Evolutionary conservation across 257 asterid genomes (phyloP).

Genomic region (Knoxia roxburghii): DNA sequence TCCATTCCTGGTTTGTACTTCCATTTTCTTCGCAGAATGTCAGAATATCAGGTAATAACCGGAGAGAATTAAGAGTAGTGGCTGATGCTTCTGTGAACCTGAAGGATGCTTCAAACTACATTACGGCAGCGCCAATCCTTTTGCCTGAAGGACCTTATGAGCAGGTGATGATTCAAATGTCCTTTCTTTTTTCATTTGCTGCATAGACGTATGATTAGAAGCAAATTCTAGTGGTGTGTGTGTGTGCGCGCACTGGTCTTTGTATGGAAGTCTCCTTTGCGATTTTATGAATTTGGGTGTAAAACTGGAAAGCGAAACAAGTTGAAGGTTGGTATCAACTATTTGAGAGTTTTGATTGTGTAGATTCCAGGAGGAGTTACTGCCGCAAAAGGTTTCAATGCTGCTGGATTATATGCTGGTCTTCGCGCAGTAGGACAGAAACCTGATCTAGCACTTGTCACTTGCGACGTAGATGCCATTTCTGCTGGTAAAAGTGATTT

Average conservation of each 20-base stretch:
- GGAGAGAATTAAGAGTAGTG: conserved; percentile 35
- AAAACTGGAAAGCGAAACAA: not conserved
- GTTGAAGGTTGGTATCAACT: conserved; percentile 8
- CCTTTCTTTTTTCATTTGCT: not conserved
- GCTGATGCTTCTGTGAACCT: conserved; percentile 40
- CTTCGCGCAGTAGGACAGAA: conserved; percentile 94
- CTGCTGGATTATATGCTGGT: conserved; percentile 95
- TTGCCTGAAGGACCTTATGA: conserved; percentile 89
- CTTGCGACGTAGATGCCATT: conserved; percentile 83
- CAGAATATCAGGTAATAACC: conserved; percentile 17
- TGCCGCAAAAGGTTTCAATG: conserved; percentile 94
- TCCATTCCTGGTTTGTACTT: not conserved
- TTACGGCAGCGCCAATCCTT: conserved; percentile 86
- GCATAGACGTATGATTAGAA: not conserved
- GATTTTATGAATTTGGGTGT: not conserved
- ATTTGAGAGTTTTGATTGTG: conserved; percentile 22
- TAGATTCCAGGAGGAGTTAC: conserved; percentile 94
- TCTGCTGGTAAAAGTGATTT: conserved; percentile 65
- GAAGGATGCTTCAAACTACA: conserved; percentile 48
- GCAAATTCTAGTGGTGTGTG: not conserved
- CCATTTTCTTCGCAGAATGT: conserved; percentile 30
- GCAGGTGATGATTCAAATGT: conserved; percentile 38
- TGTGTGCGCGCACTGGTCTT: not conserved
- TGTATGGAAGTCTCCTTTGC: not conserved
- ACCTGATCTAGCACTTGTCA: conserved; percentile 91